phyloP scores from a whole-genome alignment of 768 basidiomycete genomes.

The Lactarius akahatsu region DNA sequence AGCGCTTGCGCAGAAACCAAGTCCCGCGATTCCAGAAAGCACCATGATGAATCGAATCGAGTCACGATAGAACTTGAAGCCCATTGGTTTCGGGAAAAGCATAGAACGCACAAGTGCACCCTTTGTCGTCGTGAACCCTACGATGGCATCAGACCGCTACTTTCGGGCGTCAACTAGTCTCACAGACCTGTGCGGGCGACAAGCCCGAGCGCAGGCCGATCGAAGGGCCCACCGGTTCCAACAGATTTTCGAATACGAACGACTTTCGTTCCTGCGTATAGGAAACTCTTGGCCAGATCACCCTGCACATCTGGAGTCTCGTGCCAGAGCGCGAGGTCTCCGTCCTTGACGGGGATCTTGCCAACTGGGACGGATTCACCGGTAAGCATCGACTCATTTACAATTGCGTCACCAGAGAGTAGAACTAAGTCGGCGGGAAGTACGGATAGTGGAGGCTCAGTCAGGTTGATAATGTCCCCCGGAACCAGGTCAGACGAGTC shows the following conservation, averaged over 20 bases:
- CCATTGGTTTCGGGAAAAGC: constrained; percentile 98
- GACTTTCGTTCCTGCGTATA: constrained; percentile 89
- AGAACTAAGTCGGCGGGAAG: constrained; percentile 92
- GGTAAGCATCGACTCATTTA: constrained; percentile 99
- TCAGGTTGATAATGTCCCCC: constrained; percentile 91
- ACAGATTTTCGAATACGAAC: constrained; percentile 75
- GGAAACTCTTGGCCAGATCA: constrained; percentile 76
- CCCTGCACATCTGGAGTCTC: constrained; percentile 55
- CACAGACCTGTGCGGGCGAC: constrained; percentile 80
- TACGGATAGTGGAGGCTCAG: constrained; percentile 64
- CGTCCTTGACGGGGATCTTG: constrained; percentile 82
- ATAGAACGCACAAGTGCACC: constrained; percentile 94
- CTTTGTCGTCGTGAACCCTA: constrained; percentile 95
- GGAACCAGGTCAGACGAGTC: constrained; percentile 83
- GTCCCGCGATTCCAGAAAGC: constrained; percentile 82
- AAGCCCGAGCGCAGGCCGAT: constrained; percentile 69
- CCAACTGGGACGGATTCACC: constrained; percentile 98
- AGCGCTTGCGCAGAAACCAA: constrained; percentile 91
- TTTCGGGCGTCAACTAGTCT: not conserved
- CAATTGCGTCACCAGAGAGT: constrained; percentile 93
- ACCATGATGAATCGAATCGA: constrained; percentile 90
- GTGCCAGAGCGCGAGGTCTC: constrained; percentile 69
- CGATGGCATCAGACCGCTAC: constrained; percentile 17
- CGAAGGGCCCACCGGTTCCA: constrained; percentile 48
- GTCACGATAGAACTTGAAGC: constrained; percentile 97